phyloP scores from a whole-genome alignment of 2,329 filamentous ascomycete species.

The Curvularia sp. region DNA sequence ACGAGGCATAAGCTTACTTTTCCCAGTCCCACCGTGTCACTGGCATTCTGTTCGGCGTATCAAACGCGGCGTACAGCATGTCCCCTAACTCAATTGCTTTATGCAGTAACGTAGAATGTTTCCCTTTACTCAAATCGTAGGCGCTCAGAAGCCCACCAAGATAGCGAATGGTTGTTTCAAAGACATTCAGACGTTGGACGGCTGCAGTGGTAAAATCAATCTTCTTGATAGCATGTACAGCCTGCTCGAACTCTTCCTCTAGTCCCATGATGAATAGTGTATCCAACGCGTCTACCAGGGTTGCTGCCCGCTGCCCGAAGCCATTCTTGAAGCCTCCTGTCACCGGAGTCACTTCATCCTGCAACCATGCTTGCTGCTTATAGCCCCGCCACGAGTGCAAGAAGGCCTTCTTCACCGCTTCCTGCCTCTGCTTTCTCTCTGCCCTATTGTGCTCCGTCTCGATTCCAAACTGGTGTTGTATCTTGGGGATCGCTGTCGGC shows the following conservation, averaged over 20 bases:
- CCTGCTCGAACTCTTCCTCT: constrained; percentile 63
- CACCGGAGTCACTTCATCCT: constrained; percentile 62
- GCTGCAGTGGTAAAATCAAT: constrained; percentile 62
- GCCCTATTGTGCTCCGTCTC: constrained; percentile 46
- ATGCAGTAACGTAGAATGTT: constrained; percentile 48
- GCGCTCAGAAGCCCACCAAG: constrained; percentile 50
- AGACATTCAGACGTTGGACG: constrained; percentile 45
- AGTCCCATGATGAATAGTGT: constrained; percentile 70
- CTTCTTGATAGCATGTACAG: constrained; percentile 59
- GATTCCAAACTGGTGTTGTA: constrained; percentile 48
- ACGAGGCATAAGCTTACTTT: constrained; percentile 30
- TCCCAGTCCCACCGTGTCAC: constrained; percentile 52
- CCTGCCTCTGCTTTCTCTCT: constrained; percentile 41
- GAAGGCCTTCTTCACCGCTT: constrained; percentile 49
- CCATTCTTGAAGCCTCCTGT: constrained; percentile 57
- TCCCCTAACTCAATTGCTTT: constrained; percentile 54
- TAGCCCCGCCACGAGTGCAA: constrained; percentile 59
- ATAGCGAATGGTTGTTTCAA: constrained; percentile 53
- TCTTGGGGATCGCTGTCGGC: constrained; percentile 42
- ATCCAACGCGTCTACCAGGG: constrained; percentile 67
- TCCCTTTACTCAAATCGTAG: constrained; percentile 46
- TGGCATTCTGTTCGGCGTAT: constrained; percentile 54
- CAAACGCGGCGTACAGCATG: constrained; percentile 55
- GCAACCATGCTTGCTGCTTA: constrained; percentile 60
- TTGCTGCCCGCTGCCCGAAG: constrained; percentile 66